Evolutionary conservation across 2,329 filamentous ascomycete species (phyloP).

Genomic region (Knufia fluminis): DNA sequence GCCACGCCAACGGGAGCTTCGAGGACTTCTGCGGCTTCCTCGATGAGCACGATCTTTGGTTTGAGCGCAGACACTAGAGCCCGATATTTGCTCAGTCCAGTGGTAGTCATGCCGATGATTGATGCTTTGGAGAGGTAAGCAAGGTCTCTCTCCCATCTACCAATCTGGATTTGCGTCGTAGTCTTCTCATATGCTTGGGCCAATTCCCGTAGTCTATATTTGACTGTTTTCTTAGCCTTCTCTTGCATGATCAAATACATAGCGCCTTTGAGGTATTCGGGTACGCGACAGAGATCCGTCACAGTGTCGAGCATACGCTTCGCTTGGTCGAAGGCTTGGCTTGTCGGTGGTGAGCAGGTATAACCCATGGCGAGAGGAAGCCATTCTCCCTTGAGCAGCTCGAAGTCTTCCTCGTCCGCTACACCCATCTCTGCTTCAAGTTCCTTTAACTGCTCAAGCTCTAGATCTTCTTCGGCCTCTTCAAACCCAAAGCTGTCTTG

Average conservation of each 20-base stretch:
- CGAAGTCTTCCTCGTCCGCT: conserved; percentile 45
- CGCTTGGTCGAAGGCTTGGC: conserved; percentile 30
- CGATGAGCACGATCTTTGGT: conserved; percentile 62
- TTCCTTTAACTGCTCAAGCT: conserved; percentile 52
- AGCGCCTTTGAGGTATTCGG: conserved; percentile 45
- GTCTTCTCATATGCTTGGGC: conserved; percentile 43
- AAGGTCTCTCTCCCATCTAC: conserved; percentile 51
- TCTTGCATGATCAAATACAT: conserved; percentile 59
- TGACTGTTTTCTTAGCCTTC: conserved; percentile 42
- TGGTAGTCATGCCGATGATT: conserved; percentile 64
- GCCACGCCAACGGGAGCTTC: conserved; percentile 49
- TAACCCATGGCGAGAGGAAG: conserved; percentile 37
- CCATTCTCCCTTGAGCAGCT: conserved; percentile 42
- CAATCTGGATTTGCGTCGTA: conserved; percentile 46
- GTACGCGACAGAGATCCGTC: conserved; percentile 54
- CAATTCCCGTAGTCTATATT: conserved; percentile 40
- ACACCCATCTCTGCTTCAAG: conserved; percentile 48
- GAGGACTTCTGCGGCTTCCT: conserved; percentile 69
- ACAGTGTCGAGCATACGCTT: conserved; percentile 27
- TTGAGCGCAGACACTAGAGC: conserved; percentile 56
- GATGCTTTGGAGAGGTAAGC: conserved; percentile 52
- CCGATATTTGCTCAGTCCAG: conserved; percentile 72
- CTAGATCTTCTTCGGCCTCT: conserved; percentile 52
- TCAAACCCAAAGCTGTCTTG: conserved; percentile 45
- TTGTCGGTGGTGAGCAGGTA: conserved; percentile 20